A percentile compares a stretch with the other conserved stretches of the same genome.
Conservation (phyloP, 495 filamentous ascomycete species). For the Annulohypoxylon stygium region DNA sequence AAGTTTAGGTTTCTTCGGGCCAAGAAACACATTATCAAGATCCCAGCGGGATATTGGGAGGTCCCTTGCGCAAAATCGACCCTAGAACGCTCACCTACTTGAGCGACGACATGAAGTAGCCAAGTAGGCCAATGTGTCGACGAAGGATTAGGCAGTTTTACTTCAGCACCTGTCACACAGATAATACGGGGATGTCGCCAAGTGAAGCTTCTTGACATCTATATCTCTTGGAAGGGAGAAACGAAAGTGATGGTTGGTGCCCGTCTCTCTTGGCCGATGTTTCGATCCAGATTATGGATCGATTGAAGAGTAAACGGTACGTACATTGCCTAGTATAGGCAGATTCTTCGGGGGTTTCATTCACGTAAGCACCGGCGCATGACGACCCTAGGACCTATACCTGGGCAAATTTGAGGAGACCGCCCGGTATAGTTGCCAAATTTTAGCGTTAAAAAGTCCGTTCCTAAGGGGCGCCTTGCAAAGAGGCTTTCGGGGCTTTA, state of each 20-base stretch:
- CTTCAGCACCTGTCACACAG: slow-evolving; percentile 27
- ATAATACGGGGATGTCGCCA: slow-evolving; percentile 24
- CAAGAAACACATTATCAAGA: slow-evolving; percentile 28
- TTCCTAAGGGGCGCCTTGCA: not conserved
- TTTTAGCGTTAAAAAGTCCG: slow-evolving; percentile 2
- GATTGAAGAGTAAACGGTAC: slow-evolving; percentile 4
- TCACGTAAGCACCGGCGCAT: slow-evolving; percentile 11
- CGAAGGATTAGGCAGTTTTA: slow-evolving; percentile 28
- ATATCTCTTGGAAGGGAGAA: slow-evolving; percentile 25
- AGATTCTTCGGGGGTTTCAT: not conserved
- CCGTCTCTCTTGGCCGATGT: slow-evolving; percentile 42
- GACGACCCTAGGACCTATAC: not conserved
- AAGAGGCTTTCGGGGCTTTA: slow-evolving; percentile 10
- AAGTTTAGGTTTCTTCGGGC: slow-evolving; percentile 25
- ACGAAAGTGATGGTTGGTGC: slow-evolving; percentile 35
- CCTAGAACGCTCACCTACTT: not conserved
- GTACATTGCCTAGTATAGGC: not conserved
- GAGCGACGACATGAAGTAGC: slow-evolving; percentile 26
- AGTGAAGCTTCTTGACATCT: slow-evolving; percentile 28
- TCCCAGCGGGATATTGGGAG: slow-evolving; percentile 30
- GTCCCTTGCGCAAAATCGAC: slow-evolving; percentile 16
- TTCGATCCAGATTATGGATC: slow-evolving; percentile 32
- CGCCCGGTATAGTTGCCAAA: not conserved
- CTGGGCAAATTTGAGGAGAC: slow-evolving; percentile 9
- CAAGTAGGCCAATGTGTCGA: slow-evolving; percentile 29